phyloP scores from a whole-genome alignment of 805 yeast genomes.

The Dipodascopsis tothii region DNA sequence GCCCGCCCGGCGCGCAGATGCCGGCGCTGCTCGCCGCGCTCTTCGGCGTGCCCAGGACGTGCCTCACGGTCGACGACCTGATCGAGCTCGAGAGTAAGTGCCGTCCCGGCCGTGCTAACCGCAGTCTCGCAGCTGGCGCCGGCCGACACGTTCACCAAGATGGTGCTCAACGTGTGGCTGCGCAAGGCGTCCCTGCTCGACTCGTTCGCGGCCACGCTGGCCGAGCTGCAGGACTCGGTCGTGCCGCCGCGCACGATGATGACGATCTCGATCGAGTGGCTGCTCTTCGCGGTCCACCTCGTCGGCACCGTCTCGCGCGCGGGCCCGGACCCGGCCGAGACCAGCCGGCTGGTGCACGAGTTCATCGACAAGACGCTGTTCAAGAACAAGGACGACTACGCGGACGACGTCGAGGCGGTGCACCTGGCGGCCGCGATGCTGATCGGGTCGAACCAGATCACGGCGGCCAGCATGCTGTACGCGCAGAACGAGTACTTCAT shows the following conservation, averaged over 20 bases:
- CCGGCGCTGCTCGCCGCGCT: neutral
- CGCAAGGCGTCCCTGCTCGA: neutral
- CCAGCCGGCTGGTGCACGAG: conserved; percentile 4
- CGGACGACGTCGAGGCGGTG: conserved; percentile 22
- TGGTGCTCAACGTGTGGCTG: conserved; percentile 14
- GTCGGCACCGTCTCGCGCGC: conserved; percentile 1
- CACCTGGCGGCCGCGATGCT: conserved; percentile 20
- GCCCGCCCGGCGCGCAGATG: neutral
- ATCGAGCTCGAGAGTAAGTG: neutral
- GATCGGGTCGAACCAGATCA: conserved; percentile 14
- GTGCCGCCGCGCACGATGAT: conserved; percentile 7
- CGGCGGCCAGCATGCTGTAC: conserved; percentile 13
- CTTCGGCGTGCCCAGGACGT: neutral
- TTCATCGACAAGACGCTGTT: conserved; percentile 15
- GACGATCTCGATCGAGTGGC: conserved; percentile 22
- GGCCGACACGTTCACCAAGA: conserved; percentile 2
- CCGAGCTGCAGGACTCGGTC: conserved; percentile 2
- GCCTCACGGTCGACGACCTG: neutral
- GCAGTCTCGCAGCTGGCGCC: neutral
- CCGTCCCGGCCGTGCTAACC: neutral
- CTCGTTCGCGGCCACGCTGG: conserved; percentile 1
- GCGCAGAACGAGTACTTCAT: conserved; percentile 12
- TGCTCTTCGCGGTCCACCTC: conserved; percentile 16
- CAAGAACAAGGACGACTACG: conserved; percentile 13
- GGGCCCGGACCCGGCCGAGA: conserved; percentile 1